Evolutionary conservation across 768 basidiomycete species (phyloP).

Genomic region (Daedalea quercina): DNA sequence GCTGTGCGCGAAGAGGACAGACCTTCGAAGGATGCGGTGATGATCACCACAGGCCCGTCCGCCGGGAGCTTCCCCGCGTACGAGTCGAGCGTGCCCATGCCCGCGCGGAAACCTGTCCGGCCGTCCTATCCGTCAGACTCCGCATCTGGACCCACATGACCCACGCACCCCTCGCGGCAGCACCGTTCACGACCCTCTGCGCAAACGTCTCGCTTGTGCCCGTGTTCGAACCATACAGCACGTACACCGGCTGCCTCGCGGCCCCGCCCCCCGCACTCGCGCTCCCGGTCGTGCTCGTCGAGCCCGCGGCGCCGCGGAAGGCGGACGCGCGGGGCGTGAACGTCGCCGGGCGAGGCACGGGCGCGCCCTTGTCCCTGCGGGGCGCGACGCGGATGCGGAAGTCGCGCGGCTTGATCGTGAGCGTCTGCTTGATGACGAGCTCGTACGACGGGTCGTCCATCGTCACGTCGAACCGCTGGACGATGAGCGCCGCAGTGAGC

Average conservation of each 20-base stretch:
- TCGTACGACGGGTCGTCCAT: conserved; percentile 37
- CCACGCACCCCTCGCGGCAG: conserved; percentile 29
- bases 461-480: conserved; percentile 41
- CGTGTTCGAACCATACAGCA: conserved; percentile 42
- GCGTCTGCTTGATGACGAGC: conserved; percentile 36
- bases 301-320: too few relatives aligned
- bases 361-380: conserved; percentile 17
- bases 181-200: conserved; percentile 35
- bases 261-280: conserved; percentile 3
- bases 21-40: conserved; percentile 45
- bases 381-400: conserved; percentile 34
- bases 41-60: conserved; percentile 37
- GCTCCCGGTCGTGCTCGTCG: background rate
- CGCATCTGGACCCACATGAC: background rate
- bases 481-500: conserved; percentile 32
- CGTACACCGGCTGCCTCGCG: conserved; percentile 26
- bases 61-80: conserved; percentile 29
- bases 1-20: background rate
- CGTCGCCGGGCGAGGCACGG: conserved; percentile 12
- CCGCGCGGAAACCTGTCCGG: conserved; percentile 30
- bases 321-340: too few relatives aligned
- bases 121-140: background rate
- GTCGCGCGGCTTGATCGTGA: conserved; percentile 41
- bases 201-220: conserved; percentile 45
- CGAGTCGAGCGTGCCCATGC: conserved; percentile 35